A percentile compares a stretch with the other conserved stretches of the same genome.
Conservation (phyloP, 1,284 basidiomycete genomes). For the Irpex sp. region DNA sequence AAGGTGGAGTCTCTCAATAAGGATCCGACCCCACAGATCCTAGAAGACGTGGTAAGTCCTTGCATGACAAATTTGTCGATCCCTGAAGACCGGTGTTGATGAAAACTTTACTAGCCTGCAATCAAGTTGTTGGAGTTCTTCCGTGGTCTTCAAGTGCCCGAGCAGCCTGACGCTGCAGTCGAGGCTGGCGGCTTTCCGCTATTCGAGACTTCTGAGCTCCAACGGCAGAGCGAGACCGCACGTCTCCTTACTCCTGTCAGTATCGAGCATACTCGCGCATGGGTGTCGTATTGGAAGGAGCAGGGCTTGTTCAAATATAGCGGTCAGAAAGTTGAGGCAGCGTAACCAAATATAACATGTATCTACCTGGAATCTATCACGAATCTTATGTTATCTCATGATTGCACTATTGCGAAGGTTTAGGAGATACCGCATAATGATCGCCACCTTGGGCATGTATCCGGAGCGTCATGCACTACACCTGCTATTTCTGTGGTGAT, state of each 20-base stretch:
- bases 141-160: background rate
- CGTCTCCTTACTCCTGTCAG: background rate
- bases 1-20: background rate
- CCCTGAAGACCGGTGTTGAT: background rate
- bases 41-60: background rate
- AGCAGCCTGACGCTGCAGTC: background rate
- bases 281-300: constrained; percentile 9
- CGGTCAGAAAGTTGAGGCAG: background rate
- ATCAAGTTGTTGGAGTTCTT: constrained; percentile 15
- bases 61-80: background rate
- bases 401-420: background rate
- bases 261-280: constrained; percentile 1
- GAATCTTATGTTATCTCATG: background rate
- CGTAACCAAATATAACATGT: background rate
- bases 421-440: background rate
- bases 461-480: background rate
- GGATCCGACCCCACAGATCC: background rate
- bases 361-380: background rate
- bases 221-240: background rate
- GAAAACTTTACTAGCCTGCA: constrained; percentile 2
- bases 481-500: background rate
- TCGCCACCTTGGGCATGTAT: background rate
- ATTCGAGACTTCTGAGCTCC: constrained; percentile 3
- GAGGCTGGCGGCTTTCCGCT: constrained; percentile 14
- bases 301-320: constrained; percentile 1